These are phyloP conservation scores for Aphanomyces cochlioides DNA, from an alignment of 352 stramenopile species.

Conservation along the genomic window DNA sequence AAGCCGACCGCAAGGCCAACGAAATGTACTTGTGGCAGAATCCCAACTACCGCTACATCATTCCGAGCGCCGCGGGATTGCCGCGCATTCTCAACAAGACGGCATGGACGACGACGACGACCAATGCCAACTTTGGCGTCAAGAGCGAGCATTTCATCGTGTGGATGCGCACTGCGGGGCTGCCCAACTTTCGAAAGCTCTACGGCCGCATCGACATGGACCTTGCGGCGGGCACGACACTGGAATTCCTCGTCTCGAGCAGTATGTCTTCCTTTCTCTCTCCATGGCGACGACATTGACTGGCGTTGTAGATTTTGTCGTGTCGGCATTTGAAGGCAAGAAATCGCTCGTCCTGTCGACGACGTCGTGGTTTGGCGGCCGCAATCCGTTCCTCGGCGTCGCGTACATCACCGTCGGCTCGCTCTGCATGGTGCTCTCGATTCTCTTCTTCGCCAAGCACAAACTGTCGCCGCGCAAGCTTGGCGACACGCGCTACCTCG, in stretches of 20 bases:
- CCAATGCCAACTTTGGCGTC: slow-evolving; percentile 75
- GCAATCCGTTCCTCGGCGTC: slow-evolving; percentile 95
- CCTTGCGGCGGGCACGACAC: slow-evolving; percentile 80
- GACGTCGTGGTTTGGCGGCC: slow-evolving; percentile 94
- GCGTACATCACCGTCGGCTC: slow-evolving; percentile 94
- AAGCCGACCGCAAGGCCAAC: slow-evolving; percentile 36
- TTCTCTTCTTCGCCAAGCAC: slow-evolving; percentile 96
- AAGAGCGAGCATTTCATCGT: slow-evolving; percentile 99
- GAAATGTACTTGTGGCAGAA: slow-evolving; percentile 83
- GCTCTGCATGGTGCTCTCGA: slow-evolving; percentile 90
- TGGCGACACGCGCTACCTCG: slow-evolving; percentile 92
- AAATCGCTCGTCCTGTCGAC: slow-evolving; percentile 97
- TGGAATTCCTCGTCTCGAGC: slow-evolving; percentile 92
- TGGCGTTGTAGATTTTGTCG: slow-evolving; percentile 82
- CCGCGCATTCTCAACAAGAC: slow-evolving; percentile 65
- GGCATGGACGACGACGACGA: slow-evolving; percentile 60
- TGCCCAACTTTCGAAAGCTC: slow-evolving; percentile 99
- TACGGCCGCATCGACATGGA: slow-evolving; percentile 97
- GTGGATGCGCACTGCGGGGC: slow-evolving; percentile 98
- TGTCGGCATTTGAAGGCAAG: slow-evolving; percentile 92
- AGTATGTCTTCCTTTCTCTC: slow-evolving; percentile 37
- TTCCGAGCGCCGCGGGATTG: slow-evolving; percentile 62
- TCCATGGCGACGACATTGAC: not conserved
- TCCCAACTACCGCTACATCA: slow-evolving; percentile 71
- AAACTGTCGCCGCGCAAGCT: slow-evolving; percentile 93